Base-by-base conservation (phyloP, 2,329 filamentous ascomycete genomes). In the Aspergillus uvarum region DNA sequence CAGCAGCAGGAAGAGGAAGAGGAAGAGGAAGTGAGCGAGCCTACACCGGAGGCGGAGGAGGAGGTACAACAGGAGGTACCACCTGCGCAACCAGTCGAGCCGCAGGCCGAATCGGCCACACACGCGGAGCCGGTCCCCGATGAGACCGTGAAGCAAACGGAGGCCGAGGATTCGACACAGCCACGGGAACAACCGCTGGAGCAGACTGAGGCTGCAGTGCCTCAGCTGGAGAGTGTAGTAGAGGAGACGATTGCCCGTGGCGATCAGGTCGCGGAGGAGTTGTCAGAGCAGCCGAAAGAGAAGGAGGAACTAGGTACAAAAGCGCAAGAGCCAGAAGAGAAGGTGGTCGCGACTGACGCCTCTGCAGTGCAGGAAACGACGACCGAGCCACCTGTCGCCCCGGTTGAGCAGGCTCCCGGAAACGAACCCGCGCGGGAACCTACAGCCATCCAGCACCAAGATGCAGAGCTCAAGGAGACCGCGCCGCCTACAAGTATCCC, bases 341-440 rank as follows among this genome's bases (percentile, higher is more conserved):
- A 35, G 31, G 14, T 26, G 5, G 32, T 22, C 5, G 53, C 44
- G 21, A 38, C 38, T 35, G 52, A 54, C 16, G 14, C 24, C n/a
- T 47, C 52, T 14, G n/a, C 50, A 47, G 29, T 35, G 24, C 47
- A 56, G 51, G 38, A 49, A n/a, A 48, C 54, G 29, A 58, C 63
- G 47, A 31, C 38, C 38, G 63, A 64, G 67, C 21, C 62, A 54
- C 49, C 61, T 61, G 62, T 59, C 11, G 60, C 68, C 44, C 68
- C 67, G 49, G 65, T 59, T 52, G 68, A 70, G 62, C 68, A 67
- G 64, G 66, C 65, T 61, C 58, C 68, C 58, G 63, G 58, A 31
- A 58, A 59, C 49, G 52, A 48, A 21, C 47, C 59, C 16, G 35
- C 47, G 35, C 49, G 54, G 51, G 60, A 68, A 38, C 32, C 61